Base-by-base conservation (phyloP, 2,329 filamentous ascomycete species). In the Allantophomopsis cytisporea region DNA sequence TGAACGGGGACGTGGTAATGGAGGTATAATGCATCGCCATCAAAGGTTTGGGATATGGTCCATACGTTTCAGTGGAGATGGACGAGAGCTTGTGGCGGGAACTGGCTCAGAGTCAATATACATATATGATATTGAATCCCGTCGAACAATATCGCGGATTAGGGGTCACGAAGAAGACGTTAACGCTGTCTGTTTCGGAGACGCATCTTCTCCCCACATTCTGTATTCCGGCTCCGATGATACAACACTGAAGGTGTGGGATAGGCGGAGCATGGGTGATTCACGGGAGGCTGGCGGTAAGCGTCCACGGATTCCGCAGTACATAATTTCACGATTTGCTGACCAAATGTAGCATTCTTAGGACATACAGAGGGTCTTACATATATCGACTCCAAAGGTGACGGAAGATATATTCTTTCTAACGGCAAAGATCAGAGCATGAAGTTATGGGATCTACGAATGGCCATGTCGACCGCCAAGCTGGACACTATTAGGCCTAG, bases 381-480 rank as follows among this genome's bases (percentile, higher is more conserved):
- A 0, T 81, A 81, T 51, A 69, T 82, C 40, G 77, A 82, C 57
- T 78, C 72, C 58, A 82, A 82, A 52, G 75, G 75, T 38, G 77
- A 82, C 53, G 77, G 77, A 4, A 66, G 54, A 41, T 96, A 96
- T 57, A 82, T 96, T 7, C 73, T 98, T 18, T 88, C 81, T 48
- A 98, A 98, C 52, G 85, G 78, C 45, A 98, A 96, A 56, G 91
- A 98, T 54, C 91, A 96, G 59, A 89, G 80, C 33, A 94, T 94
- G 76, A 96, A 96, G 61, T 70, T 98, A 0, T 98, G 91, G 91
- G 91, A 98, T 57, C 58, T 95, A 41, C 72, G 89, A 38, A 93
- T 84, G 69, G 89, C 87, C 70, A 83, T 91, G 67, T 77, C 77
- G 5, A 80, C 81, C 1, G 70, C 78, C 28, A 64, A 69, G 39